Evolutionary conservation across 2,329 filamentous ascomycete genomes (phyloP).

Genomic region (Scedosporium boydii): DNA sequence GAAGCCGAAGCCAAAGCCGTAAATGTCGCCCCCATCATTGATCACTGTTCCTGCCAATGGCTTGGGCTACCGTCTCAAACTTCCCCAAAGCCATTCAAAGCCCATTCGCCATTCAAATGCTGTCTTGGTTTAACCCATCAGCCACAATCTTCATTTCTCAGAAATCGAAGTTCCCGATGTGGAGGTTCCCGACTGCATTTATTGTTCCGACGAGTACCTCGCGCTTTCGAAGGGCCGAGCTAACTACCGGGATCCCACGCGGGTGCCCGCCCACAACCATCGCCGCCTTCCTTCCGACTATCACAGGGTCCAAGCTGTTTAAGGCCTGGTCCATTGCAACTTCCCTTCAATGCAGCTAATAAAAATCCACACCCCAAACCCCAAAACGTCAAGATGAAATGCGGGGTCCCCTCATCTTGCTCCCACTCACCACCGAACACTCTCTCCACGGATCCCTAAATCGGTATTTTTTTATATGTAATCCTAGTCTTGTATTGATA

Average conservation of each 20-base stretch:
- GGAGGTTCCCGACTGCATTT: neutral
- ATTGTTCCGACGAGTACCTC: neutral
- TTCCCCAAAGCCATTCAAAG: neutral
- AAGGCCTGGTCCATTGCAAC: too few species aligned
- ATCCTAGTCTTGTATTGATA: too few species aligned
- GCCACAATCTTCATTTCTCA: neutral
- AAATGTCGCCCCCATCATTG: neutral
- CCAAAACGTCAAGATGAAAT: too few species aligned
- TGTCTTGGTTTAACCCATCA: neutral
- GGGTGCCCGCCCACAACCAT: neutral
- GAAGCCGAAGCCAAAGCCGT: neutral
- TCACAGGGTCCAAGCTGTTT: too few species aligned
- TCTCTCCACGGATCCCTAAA: too few species aligned
- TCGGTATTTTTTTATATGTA: too few species aligned
- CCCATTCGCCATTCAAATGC: neutral
- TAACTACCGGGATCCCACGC: neutral
- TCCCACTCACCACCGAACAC: too few species aligned
- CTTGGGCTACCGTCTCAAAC: neutral
- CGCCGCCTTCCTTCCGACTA: neutral
- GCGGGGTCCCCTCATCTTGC: too few species aligned
- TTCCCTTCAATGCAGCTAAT: too few species aligned
- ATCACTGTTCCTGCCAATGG: neutral
- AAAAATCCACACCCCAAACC: too few species aligned
- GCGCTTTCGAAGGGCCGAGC: neutral
- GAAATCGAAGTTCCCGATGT: neutral